Conservation (phyloP, 441 rosid species). For the Eutrema salsugineum region DNA sequence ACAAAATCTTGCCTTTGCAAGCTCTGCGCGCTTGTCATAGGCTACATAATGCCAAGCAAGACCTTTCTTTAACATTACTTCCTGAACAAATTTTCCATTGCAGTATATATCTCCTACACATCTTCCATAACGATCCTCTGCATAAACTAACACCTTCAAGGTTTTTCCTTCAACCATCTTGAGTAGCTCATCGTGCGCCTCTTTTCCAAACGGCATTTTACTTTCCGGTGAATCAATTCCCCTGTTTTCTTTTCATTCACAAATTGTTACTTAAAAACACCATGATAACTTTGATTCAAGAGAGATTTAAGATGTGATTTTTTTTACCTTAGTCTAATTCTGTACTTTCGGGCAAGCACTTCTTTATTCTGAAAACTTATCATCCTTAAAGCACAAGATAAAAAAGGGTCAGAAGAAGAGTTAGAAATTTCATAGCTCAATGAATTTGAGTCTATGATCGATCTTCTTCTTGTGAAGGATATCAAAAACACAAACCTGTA, state of each 20-base stretch:
- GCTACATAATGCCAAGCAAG: constrained; percentile 79
- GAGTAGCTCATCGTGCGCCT: constrained; percentile 62
- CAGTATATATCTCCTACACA: constrained; percentile 68
- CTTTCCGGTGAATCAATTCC: constrained; percentile 89
- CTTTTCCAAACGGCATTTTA: constrained; percentile 67
- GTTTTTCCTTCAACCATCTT: constrained; percentile 59
- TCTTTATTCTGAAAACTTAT: constrained; percentile 48
- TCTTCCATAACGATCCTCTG: constrained; percentile 68
- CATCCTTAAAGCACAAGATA: constrained; percentile 36
- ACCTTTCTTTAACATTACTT: constrained; percentile 78
- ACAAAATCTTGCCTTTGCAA: constrained; percentile 49
- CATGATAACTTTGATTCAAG: background rate
- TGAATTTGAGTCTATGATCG: background rate
- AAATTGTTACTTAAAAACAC: background rate
- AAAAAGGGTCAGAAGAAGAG: background rate
- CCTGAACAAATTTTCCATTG: constrained; percentile 50
- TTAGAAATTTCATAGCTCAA: background rate
- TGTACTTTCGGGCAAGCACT: constrained; percentile 66
- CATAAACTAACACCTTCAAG: constrained; percentile 52
- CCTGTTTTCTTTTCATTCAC: constrained; percentile 33
- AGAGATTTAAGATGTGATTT: background rate
- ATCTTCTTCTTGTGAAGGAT: background rate
- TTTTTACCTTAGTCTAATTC: constrained; percentile 64
- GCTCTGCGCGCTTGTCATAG: constrained; percentile 58
- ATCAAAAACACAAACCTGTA: constrained; percentile 44